Percentiles rank a stretch among this genome's conserved stretches.
These are phyloP conservation scores for Colletotrichum simmondsii DNA, from an alignment of 2,329 filamentous ascomycete species.

Conservation along the genomic window DNA sequence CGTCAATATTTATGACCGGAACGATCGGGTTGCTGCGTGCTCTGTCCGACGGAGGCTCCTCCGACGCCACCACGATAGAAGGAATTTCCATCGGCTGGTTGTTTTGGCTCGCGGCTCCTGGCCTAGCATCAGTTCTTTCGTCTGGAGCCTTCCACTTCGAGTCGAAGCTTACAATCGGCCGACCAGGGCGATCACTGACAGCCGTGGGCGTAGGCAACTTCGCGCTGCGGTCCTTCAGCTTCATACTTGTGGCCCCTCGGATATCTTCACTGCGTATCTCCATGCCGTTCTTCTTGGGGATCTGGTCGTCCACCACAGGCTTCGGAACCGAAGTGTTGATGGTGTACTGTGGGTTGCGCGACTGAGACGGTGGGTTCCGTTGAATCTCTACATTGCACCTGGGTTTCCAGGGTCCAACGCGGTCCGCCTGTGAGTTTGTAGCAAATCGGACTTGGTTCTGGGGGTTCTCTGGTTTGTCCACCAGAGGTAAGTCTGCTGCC, in stretches of 20 bases:
- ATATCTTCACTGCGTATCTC: constrained; percentile 91
- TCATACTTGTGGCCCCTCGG: constrained; percentile 89
- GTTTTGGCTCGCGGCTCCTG: constrained; percentile 57
- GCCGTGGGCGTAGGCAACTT: constrained; percentile 89
- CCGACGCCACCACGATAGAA: constrained; percentile 66
- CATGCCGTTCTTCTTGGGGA: constrained; percentile 78
- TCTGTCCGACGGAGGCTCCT: constrained; percentile 46
- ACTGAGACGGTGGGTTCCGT: constrained; percentile 84
- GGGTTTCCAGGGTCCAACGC: constrained; percentile 47
- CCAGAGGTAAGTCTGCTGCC: constrained; percentile 11
- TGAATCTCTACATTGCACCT: constrained; percentile 74
- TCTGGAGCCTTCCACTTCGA: constrained; percentile 81
- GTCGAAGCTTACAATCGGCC: constrained; percentile 98
- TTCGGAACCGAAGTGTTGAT: constrained; percentile 65
- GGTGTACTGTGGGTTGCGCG: constrained; percentile 83
- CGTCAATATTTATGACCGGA: constrained; percentile 58
- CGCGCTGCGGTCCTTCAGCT: constrained; percentile 83
- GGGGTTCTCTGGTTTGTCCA: constrained; percentile 69
- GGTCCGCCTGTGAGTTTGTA: constrained; percentile 52
- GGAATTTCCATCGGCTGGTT: constrained; percentile 56
- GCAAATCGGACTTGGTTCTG: constrained; percentile 65
- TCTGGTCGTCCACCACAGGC: constrained; percentile 50
- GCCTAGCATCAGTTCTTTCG: constrained; percentile 74
- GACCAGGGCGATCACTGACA: constrained; percentile 89
- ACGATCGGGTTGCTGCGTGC: constrained; percentile 46